Conservation (phyloP, 305 asterid genomes). For the Petunia hybrid region DNA sequence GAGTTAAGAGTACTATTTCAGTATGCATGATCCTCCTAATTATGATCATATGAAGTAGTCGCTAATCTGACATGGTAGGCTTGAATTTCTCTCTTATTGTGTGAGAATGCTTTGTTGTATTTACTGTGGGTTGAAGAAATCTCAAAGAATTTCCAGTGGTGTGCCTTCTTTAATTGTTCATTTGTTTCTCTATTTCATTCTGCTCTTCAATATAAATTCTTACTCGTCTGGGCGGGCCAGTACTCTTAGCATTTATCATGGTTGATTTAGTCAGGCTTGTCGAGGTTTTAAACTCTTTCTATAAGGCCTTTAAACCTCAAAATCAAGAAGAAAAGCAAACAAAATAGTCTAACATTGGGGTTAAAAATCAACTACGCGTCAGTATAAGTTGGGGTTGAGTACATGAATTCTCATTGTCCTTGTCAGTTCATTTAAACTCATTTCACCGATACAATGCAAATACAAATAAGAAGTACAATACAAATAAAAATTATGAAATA, state of each 20-base stretch:
- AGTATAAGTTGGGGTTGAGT: too few species aligned
- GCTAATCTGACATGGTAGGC: not conserved
- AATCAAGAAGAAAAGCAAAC: too few species aligned
- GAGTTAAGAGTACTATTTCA: constrained; percentile 26
- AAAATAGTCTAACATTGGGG: too few species aligned
- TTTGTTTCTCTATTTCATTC: not conserved
- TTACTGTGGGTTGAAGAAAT: not conserved
- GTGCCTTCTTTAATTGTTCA: not conserved
- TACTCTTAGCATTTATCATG: not conserved
- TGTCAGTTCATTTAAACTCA: too few species aligned
- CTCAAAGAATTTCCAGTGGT: not conserved
- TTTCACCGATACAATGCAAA: too few species aligned
- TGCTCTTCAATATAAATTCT: not conserved
- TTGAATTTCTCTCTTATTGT: constrained; percentile 2
- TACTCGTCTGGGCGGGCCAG: not conserved
- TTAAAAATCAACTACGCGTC: too few species aligned
- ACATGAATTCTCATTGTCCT: too few species aligned
- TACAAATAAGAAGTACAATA: too few species aligned
- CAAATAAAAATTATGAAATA: too few species aligned
- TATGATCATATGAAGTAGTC: not conserved
- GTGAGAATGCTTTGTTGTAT: not conserved
- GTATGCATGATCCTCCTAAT: not conserved
- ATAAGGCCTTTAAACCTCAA: too few species aligned
- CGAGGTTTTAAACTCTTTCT: too few species aligned
- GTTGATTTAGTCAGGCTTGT: not conserved